Evolutionary conservation across 306 rosid genomes (phyloP).

Genomic region (Medicago truncatula): DNA sequence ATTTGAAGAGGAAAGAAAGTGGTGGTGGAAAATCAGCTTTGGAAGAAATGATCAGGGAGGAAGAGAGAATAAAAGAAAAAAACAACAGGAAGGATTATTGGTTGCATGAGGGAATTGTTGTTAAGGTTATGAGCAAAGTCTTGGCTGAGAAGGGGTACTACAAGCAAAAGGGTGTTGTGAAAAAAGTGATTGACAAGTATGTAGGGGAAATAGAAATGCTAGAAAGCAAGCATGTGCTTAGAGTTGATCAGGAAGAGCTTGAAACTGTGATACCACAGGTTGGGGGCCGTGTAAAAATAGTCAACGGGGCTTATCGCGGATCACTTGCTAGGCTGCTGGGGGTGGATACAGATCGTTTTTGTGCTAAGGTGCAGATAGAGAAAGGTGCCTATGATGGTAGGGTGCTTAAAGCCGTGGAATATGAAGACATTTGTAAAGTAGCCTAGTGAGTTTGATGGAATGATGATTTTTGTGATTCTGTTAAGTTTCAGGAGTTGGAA

Average conservation of each 20-base stretch:
- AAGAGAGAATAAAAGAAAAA: constrained; percentile 87
- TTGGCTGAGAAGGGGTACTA: constrained; percentile 88
- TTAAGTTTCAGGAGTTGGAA: constrained; percentile 20
- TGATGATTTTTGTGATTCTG: neutral
- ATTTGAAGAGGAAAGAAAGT: constrained; percentile 50
- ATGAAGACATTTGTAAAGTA: constrained; percentile 80
- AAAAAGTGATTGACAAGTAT: constrained; percentile 79
- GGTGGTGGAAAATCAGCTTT: constrained; percentile 59
- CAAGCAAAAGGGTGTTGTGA: constrained; percentile 83
- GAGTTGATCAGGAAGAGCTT: constrained; percentile 88
- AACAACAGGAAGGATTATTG: constrained; percentile 86
- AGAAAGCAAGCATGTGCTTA: constrained; percentile 80
- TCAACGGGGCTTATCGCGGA: constrained; percentile 91
- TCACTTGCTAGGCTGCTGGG: constrained; percentile 71
- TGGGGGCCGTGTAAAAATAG: constrained; percentile 85
- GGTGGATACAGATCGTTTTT: constrained; percentile 69
- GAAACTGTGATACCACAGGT: constrained; percentile 92
- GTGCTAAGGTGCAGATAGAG: constrained; percentile 89
- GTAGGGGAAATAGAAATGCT: constrained; percentile 92
- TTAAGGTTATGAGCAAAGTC: constrained; percentile 88
- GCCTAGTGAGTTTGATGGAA: constrained; percentile 45
- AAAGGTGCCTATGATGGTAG: constrained; percentile 91
- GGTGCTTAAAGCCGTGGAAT: constrained; percentile 80
- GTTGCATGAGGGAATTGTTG: constrained; percentile 77
- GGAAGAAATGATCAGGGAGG: constrained; percentile 84